These are phyloP conservation scores for Solanum paucissectum DNA, from an alignment of 257 asterid species.

Conservation along the genomic window DNA sequence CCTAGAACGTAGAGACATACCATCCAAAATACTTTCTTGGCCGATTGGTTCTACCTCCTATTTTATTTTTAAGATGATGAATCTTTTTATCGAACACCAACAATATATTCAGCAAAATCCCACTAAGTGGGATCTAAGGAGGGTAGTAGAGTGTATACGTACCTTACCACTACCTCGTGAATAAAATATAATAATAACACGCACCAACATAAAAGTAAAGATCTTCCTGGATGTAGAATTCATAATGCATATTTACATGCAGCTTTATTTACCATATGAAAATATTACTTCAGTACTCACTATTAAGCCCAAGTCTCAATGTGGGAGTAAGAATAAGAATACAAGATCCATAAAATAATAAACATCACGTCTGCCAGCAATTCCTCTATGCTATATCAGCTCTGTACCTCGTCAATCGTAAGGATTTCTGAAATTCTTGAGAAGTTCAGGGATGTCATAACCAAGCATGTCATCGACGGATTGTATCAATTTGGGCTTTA, in stretches of 20 bases:
- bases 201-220: not conserved
- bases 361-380: not conserved
- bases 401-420: slow-evolving; percentile 33
- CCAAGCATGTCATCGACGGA: slow-evolving; percentile 91
- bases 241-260: not conserved
- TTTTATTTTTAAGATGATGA: not conserved
- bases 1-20: no score
- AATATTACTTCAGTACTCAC: not conserved
- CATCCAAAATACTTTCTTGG: no score
- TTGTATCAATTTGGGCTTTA: slow-evolving; percentile 82
- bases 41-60: not conserved
- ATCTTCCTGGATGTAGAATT: not conserved
- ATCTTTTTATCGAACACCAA: no score
- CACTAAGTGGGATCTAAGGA: not conserved
- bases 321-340: not conserved
- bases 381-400: not conserved
- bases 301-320: not conserved
- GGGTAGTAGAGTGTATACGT: not conserved
- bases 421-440: slow-evolving; percentile 84
- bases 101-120: not conserved
- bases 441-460: slow-evolving; percentile 80
- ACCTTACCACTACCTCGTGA: not conserved
- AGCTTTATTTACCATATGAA: not conserved
- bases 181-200: not conserved
- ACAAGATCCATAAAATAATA: not conserved